Evolutionary conservation across 306 rosid genomes (phyloP).

Genomic region (Vachellia pachyceras): DNA sequence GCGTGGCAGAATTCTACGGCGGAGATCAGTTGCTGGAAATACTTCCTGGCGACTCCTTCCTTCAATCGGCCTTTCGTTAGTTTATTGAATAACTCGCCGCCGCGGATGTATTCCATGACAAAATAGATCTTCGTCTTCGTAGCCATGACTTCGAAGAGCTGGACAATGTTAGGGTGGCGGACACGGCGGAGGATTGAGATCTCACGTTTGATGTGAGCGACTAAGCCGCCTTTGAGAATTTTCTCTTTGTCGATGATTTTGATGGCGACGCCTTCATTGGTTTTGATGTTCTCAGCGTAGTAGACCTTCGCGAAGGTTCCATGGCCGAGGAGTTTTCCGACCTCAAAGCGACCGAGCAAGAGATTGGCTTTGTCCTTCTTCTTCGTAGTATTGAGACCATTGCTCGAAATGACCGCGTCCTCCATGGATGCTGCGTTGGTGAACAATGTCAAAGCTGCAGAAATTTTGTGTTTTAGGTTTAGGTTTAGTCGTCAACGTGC

Average conservation of each 20-base stretch:
- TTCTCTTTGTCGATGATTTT: conserved; percentile 62
- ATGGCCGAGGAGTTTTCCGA: conserved; percentile 62
- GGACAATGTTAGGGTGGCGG: conserved; percentile 69
- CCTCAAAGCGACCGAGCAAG: conserved; percentile 49
- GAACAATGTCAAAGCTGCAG: not conserved
- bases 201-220: conserved; percentile 64
- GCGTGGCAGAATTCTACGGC: conserved; percentile 65
- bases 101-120: conserved; percentile 62
- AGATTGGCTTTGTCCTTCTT: conserved; percentile 35
- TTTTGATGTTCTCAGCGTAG: conserved; percentile 55
- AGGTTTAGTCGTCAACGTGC: not conserved
- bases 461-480: not conserved
- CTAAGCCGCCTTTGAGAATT: conserved; percentile 49
- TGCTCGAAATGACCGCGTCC: not conserved
- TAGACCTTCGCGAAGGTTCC: conserved; percentile 70
- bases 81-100: conserved; percentile 69
- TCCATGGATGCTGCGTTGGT: conserved; percentile 37
- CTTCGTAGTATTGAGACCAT: not conserved
- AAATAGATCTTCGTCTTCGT: conserved; percentile 65
- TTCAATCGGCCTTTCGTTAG: conserved; percentile 57
- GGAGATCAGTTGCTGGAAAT: conserved; percentile 65
- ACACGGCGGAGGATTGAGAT: conserved; percentile 69
- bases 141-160: conserved; percentile 72
- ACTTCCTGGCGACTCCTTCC: conserved; percentile 55
- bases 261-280: conserved; percentile 57